A percentile compares a stretch with the other conserved stretches of the same genome.
phyloP scores from a whole-genome alignment of 2,329 filamentous ascomycete species.

The Graphiopsis chlorocephala region DNA sequence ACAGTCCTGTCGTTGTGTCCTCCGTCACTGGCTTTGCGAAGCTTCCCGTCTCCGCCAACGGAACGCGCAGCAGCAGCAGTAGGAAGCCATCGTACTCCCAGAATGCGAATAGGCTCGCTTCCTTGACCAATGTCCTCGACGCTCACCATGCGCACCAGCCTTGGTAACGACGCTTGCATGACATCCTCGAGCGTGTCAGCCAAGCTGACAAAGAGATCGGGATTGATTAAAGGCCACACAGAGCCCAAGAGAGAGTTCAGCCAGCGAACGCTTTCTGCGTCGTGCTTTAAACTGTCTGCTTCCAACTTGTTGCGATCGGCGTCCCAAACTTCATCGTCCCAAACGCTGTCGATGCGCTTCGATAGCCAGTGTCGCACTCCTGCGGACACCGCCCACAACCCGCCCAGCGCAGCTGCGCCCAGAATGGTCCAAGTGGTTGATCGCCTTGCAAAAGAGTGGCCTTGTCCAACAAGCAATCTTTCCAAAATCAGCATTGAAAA shows the following conservation, averaged over 20 bases:
- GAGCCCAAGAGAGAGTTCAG: slow-evolving; percentile 66
- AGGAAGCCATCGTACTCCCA: slow-evolving; percentile 70
- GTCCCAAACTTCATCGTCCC: slow-evolving; percentile 69
- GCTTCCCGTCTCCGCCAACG: slow-evolving; percentile 57
- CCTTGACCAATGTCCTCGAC: slow-evolving; percentile 75
- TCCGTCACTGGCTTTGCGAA: slow-evolving; percentile 47
- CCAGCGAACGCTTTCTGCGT: slow-evolving; percentile 68
- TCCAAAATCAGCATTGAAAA: slow-evolving; percentile 31
- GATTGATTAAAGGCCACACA: slow-evolving; percentile 73
- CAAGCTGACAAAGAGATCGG: slow-evolving; percentile 67
- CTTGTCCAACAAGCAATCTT: neutral
- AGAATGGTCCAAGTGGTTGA: slow-evolving; percentile 22
- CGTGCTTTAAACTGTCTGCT: slow-evolving; percentile 43
- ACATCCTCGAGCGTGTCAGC: slow-evolving; percentile 73
- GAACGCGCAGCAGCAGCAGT: slow-evolving; percentile 65
- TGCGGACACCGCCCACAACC: slow-evolving; percentile 24
- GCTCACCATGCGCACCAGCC: slow-evolving; percentile 68
- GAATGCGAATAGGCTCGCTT: slow-evolving; percentile 66
- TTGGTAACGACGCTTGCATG: slow-evolving; percentile 73
- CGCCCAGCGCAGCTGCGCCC: slow-evolving; percentile 16
- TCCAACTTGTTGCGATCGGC: slow-evolving; percentile 57
- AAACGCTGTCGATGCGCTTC: slow-evolving; percentile 60
- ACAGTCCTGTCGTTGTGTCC: slow-evolving; percentile 53
- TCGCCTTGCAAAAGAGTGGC: neutral
- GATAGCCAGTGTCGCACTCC: slow-evolving; percentile 55